Evolutionary conservation across 1,139 yeast genomes (phyloP), one percentile per base, ranked within the genome.

Genomic region (Geotrichum phurueaensis): DNA sequence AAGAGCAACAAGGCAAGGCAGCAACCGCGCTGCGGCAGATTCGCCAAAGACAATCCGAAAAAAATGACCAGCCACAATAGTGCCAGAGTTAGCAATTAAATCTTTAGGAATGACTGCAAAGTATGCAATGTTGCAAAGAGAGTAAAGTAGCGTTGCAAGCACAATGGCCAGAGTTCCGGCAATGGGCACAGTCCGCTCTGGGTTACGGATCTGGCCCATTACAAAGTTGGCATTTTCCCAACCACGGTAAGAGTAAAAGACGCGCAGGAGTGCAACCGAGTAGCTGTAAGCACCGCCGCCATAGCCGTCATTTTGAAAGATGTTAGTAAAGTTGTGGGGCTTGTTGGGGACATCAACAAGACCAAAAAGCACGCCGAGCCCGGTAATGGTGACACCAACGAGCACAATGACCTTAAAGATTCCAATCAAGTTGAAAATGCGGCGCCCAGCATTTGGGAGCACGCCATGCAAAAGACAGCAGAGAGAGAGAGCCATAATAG

Each of bases 191-290:
- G 89, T 87, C 62, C 82, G 80, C 54, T 82, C 81, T 0, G 96
- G 96, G 68, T 87, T 66, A 69, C 82, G 84, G 63, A 86, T 84
- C 74, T 89, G 96, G 67, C 94, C 90, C 69, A 88, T 78, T 10
- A 91, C 91, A 69, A 87, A 86, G 74, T 87, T 88, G 60, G 87
- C 90, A 68, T 88, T 88, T 31, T 82, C 84, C 89, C 89, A 84
- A 3, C 89, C 89, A 20, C 82, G 75, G 64, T 81, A 83, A 0
- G 87, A 82, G 70, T 83, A 84, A 33, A 82, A 76, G 0, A 85
- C 82, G 64, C 84, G 80, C 31, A 84, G 75, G 25, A 84, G 75
- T 0, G 86, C 86, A 59, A 82, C 79, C 0, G 87, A 79, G 29
- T 69, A 63, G 50, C 68, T 67, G 61, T 71, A 73, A 2, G 65